These are phyloP conservation scores for Pichia deserticola DNA, from an alignment of 805 yeast species.

Conservation along the genomic window DNA sequence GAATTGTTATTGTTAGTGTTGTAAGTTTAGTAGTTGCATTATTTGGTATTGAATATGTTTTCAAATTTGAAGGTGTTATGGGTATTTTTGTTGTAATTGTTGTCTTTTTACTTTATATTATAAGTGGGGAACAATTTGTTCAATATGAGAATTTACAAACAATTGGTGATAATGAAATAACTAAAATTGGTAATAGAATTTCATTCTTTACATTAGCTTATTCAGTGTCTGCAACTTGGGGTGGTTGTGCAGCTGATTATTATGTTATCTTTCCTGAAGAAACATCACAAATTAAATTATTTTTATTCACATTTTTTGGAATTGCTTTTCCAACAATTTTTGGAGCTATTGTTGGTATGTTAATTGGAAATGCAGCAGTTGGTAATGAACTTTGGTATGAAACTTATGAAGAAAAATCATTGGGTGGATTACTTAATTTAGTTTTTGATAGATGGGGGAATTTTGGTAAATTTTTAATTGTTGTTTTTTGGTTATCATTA, in stretches of 20 bases:
- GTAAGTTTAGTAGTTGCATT: conserved; percentile 61
- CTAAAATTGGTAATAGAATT: conserved; percentile 60
- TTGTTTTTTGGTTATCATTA: conserved; percentile 63
- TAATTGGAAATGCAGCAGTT: conserved; percentile 62
- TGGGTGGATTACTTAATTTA: conserved; percentile 66
- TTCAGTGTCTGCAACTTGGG: conserved; percentile 85
- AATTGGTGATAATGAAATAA: conserved; percentile 28
- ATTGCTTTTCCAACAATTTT: conserved; percentile 65
- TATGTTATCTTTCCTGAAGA: conserved; percentile 73
- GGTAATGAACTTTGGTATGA: conserved; percentile 48
- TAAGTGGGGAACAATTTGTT: conserved; percentile 35
- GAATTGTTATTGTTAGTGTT: conserved; percentile 63
- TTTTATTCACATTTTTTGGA: conserved; percentile 56
- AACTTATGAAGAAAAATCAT: conserved; percentile 51
- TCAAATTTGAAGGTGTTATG: conserved; percentile 59
- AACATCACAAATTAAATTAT: conserved; percentile 48
- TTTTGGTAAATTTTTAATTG: conserved; percentile 69
- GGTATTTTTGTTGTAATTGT: conserved; percentile 64
- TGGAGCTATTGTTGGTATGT: conserved; percentile 66
- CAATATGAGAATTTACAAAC: conserved; percentile 35
- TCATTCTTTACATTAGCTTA: conserved; percentile 67
- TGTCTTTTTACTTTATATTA: conserved; percentile 60
- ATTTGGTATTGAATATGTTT: conserved; percentile 69
- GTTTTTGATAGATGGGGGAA: conserved; percentile 68
- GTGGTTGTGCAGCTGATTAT: conserved; percentile 79